Evolutionary conservation across 2,329 filamentous ascomycete genomes (phyloP).

Genomic region (Talaromyces sp.): DNA sequence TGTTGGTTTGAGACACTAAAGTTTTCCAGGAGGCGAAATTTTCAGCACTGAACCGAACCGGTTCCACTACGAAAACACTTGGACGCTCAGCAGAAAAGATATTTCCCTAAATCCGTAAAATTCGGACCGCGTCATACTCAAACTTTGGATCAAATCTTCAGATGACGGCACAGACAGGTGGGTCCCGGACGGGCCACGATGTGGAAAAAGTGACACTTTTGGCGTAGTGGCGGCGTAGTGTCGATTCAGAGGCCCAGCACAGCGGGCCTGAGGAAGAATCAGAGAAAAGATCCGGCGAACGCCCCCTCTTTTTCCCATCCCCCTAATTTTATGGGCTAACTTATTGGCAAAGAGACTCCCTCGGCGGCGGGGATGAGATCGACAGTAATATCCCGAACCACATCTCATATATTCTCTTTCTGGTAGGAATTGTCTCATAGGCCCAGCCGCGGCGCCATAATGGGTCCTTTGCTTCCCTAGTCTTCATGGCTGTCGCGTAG

Average conservation of each 20-base stretch:
- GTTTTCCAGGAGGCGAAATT: background rate
- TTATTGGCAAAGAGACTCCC: slow-evolving; percentile 1
- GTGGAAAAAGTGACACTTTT: slow-evolving; percentile 6
- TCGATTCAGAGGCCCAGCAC: slow-evolving; percentile 5
- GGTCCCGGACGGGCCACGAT: slow-evolving; percentile 8
- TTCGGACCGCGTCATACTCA: slow-evolving; percentile 7
- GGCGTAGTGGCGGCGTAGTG: slow-evolving; percentile 4
- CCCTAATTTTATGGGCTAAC: background rate
- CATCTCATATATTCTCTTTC: background rate
- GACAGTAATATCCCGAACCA: slow-evolving; percentile 21
- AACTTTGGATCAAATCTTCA: slow-evolving; percentile 12
- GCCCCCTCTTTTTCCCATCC: slow-evolving; percentile 1
- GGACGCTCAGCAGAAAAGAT: background rate
- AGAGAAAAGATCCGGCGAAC: slow-evolving; percentile 8
- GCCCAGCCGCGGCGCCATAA: slow-evolving; percentile 3
- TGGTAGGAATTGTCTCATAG: slow-evolving; percentile 4
- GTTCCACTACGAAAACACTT: slow-evolving; percentile 1
- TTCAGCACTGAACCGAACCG: background rate
- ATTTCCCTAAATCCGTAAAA: background rate
- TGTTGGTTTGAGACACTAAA: background rate
- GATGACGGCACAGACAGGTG: slow-evolving; percentile 16
- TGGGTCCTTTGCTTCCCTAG: slow-evolving; percentile 1
- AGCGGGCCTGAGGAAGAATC: background rate
- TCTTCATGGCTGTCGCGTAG: slow-evolving; percentile 9
- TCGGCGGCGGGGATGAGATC: slow-evolving; percentile 18